These are phyloP conservation scores for Beauveria sp. DNA, from an alignment of 2,329 filamentous ascomycete species.

Conservation along the genomic window DNA sequence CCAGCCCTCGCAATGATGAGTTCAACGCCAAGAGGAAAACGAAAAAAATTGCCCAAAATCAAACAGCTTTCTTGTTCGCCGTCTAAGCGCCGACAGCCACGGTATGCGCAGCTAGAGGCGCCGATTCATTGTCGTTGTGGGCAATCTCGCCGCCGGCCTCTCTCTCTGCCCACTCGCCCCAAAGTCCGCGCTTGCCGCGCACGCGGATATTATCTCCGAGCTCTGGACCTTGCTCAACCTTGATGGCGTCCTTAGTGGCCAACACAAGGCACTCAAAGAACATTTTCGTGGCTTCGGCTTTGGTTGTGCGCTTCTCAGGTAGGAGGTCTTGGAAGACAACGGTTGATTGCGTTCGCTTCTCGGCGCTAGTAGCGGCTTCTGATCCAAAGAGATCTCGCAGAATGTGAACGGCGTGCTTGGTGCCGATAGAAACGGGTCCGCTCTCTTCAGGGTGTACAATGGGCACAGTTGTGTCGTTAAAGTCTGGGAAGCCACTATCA, in stretches of 20 bases:
- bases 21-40: constrained; percentile 7
- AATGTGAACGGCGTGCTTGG: constrained; percentile 91
- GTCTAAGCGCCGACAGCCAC: constrained; percentile 21
- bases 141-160: constrained; percentile 58
- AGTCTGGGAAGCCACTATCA: constrained; percentile 40
- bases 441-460: constrained; percentile 74
- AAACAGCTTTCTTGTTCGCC: neutral
- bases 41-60: neutral
- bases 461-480: constrained; percentile 72
- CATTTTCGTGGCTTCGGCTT: constrained; percentile 96
- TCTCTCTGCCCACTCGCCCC: constrained; percentile 90
- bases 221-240: constrained; percentile 76
- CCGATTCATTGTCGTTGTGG: constrained; percentile 35
- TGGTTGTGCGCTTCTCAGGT: constrained; percentile 71
- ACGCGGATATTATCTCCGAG: constrained; percentile 78
- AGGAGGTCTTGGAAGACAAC: constrained; percentile 89
- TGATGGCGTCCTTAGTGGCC: constrained; percentile 95
- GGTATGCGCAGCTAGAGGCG: constrained; percentile 10
- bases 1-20: constrained; percentile 1
- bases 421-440: constrained; percentile 81
- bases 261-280: constrained; percentile 96
- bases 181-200: constrained; percentile 90
- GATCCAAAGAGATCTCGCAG: constrained; percentile 80
- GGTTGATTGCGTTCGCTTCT: constrained; percentile 65
- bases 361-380: constrained; percentile 59